These are phyloP conservation scores for Umbelopsis isabellina DNA, from an alignment of 192 early-diverging fungal species.

Conservation along the genomic window DNA sequence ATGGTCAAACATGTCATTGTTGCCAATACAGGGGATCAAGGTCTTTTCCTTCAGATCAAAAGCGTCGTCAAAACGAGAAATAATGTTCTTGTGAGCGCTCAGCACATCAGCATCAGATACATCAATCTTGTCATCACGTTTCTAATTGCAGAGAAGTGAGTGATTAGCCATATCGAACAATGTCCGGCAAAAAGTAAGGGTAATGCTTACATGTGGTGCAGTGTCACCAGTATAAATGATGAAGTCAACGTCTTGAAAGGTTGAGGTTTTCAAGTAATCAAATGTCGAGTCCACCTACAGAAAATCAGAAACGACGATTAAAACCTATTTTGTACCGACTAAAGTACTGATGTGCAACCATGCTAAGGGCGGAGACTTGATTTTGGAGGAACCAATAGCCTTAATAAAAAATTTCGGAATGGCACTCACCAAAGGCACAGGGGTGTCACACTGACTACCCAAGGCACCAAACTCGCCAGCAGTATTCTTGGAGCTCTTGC, in stretches of 20 bases:
- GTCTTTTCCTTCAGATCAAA: constrained; percentile 21
- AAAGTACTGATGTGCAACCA: not conserved
- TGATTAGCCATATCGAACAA: not conserved
- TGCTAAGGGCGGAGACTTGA: too few relatives aligned
- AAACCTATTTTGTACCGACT: not conserved
- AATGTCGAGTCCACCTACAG: constrained; percentile 35
- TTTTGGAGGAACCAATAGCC: too few relatives aligned
- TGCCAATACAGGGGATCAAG: constrained; percentile 44
- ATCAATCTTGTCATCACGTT: constrained; percentile 24
- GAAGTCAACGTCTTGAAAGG: constrained; percentile 38
- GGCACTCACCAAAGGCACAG: constrained; percentile 28
- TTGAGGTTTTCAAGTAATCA: constrained; percentile 29
- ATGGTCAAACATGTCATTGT: constrained; percentile 40
- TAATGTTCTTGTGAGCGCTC: constrained; percentile 24
- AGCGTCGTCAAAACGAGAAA: constrained; percentile 25
- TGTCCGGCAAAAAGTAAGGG: not conserved
- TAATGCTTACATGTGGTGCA: constrained; percentile 37
- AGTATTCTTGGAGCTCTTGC: constrained; percentile 25
- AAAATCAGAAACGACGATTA: not conserved
- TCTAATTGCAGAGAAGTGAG: constrained; percentile 3
- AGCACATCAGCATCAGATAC: constrained; percentile 28
- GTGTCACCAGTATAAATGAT: constrained; percentile 47
- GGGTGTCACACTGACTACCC: constrained; percentile 39
- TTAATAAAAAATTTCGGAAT: too few relatives aligned
- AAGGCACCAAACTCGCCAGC: constrained; percentile 43